phyloP scores from a whole-genome alignment of 192 early-diverging fungal genomes.

The Linnemannia elongata region DNA sequence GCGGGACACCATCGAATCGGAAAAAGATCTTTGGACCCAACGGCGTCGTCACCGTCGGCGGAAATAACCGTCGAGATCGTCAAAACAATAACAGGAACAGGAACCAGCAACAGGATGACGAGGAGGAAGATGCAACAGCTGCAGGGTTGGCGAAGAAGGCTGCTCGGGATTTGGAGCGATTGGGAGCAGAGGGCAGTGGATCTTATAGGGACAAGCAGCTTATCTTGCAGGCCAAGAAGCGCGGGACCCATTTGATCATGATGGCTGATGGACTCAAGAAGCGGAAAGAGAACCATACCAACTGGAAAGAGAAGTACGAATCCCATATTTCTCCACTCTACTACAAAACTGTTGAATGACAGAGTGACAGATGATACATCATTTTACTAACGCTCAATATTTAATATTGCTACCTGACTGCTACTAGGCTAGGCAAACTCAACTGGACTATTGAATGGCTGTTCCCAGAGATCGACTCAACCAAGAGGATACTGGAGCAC shows the following conservation, averaged over 20 bases:
- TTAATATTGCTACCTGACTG: background rate
- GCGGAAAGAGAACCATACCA: constrained; percentile 65
- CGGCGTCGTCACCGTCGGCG: background rate
- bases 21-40: constrained; percentile 38
- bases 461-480: constrained; percentile 39
- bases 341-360: too few relatives aligned
- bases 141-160: constrained; percentile 24
- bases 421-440: constrained; percentile 55
- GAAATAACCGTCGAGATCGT: constrained; percentile 11
- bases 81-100: constrained; percentile 20
- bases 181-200: constrained; percentile 39
- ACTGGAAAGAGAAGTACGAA: constrained; percentile 65
- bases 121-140: background rate
- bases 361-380: background rate
- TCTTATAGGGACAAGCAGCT: constrained; percentile 45
- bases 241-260: constrained; percentile 57
- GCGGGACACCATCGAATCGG: constrained; percentile 13
- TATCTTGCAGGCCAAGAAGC: constrained; percentile 55
- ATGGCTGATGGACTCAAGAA: constrained; percentile 71
- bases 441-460: constrained; percentile 64
- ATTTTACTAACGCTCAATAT: constrained; percentile 11
- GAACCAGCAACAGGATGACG: background rate
- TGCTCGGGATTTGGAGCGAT: constrained; percentile 42
- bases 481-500: constrained; percentile 35
- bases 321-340: background rate